Base-by-base conservation (phyloP, 1,284 basidiomycete genomes). In the Pseudozyma sp. region DNA sequence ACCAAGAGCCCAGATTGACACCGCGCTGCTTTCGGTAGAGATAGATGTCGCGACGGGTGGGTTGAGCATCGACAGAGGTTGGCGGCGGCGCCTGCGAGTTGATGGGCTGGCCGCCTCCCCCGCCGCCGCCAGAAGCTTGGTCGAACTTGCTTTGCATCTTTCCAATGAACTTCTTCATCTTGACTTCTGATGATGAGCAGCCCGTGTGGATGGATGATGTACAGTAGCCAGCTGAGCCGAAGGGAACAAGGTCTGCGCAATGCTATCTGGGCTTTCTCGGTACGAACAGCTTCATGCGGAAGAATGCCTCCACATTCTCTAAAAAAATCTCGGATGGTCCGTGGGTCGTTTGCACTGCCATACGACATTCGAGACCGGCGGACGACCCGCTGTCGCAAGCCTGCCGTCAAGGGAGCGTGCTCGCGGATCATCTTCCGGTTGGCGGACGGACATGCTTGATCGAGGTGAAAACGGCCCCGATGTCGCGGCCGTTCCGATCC, bases 21-120 rank as follows among this genome's bases (percentile, higher is more conserved):
- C 92, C 92, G 44, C 90, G 87, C 82, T 94, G 93, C 82, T 90
- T 90, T 47, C 92, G 88, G 84, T 90, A 91, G 30, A 89, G 88
- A 73, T 89, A 90, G 54, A 90, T 76, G 65, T 87, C 87, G 0
- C 69, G 54, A 1, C 39, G 49, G n/a, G 59, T 61, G 14, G 76
- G 76, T 1, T 69, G 57, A 8, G 53, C 19, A 33, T 63, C 62
- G 49, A 67, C 46, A 17, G 71, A 54, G 6, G 67, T 66, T 13
- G 67, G 71, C 14, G 71, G 56, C 35, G 62, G 52, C 31, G 67
- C 67, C n/a, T 48, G 47, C 17, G 62, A 62, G 43, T 29, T 51
- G 17, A 50, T n/a, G 44, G 24, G 43, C 49, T 30, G 54, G 14
- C 24, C 54, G 10, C 39, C 45, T 24, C 24, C 24, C 24, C 24